Base-by-base conservation (phyloP, 2,329 filamentous ascomycete species). In the Ophiostoma australiae region DNA sequence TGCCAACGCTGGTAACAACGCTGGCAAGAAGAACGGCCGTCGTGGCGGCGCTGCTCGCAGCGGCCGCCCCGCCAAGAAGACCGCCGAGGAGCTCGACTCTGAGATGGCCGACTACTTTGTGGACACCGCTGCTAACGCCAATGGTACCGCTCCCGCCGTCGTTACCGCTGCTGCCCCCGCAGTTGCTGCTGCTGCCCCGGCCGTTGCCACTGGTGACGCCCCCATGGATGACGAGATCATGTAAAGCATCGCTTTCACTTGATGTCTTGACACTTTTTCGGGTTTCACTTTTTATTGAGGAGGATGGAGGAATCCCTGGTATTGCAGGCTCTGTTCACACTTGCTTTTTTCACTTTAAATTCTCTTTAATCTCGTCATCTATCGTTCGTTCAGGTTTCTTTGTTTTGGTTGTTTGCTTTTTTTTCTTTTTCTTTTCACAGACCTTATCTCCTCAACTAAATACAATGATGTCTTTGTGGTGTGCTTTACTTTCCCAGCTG, bases 101-200 rank as follows among this genome's bases (percentile, higher is more conserved):
- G 95, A 99, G 80, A 99, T 99, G 95, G 90, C 89, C 27, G 95
- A 98, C 80, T 99, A 99, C 83, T 98, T 96, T 79, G 88, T 85
- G 44, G 78, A 81, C 74, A 82, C 80, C 69, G 83, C 83, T 75
- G 84, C 82, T 7, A 74, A 75, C 35, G 71, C 75, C 39, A 74
- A 70, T 58, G 73, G 71, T 39, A 82, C 82, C 72, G 76, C 82
- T 70, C 78, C 82, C 65, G 79, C 81, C 70, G 81, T 83, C 61
- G 81, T 52, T 7, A 44, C 70, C 4, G 67, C 35, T 20, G 69
- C 55, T 23, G 82, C 84, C 72, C 33, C 68, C 13, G 76, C 81
- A 20, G 44, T 20, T 69, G 79, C 82, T 65, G 79, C 81, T 70
- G 81, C 83, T 55, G 82, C 82, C 37, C 68, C 70, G 73, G 82